phyloP scores from a whole-genome alignment of 768 basidiomycete genomes.

The Tulasnella sp. region DNA sequence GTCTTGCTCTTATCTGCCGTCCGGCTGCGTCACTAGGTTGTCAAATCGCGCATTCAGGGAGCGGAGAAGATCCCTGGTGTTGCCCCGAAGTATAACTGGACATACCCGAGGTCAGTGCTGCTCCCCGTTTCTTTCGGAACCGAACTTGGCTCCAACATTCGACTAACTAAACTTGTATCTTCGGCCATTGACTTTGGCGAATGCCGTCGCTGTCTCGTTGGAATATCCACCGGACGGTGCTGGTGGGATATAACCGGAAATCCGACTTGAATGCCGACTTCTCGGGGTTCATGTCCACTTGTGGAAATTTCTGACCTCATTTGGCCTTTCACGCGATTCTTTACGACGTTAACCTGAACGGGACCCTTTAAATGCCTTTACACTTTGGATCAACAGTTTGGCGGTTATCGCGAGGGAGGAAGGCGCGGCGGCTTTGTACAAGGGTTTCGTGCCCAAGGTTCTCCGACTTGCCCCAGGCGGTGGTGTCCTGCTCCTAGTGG shows the following conservation, averaged over 20 bases:
- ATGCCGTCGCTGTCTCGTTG: not conserved
- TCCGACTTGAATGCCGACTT: not conserved
- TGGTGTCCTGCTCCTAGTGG: slow-evolving; percentile 87
- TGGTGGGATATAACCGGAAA: not conserved
- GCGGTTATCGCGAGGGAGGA: slow-evolving; percentile 77
- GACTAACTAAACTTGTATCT: not conserved
- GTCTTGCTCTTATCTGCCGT: slow-evolving; percentile 11
- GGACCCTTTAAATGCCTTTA: not conserved
- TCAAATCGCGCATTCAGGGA: slow-evolving; percentile 92
- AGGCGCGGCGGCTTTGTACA: slow-evolving; percentile 76
- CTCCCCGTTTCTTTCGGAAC: not conserved
- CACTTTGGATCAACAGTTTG: slow-evolving; percentile 29
- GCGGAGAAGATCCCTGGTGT: slow-evolving; percentile 49
- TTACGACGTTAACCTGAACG: not conserved
- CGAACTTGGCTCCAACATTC: not conserved
- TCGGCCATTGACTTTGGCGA: not conserved
- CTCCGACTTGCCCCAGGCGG: slow-evolving; percentile 91
- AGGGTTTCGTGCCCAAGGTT: slow-evolving; percentile 93
- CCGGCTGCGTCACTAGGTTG: slow-evolving; percentile 44
- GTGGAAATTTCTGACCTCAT: not conserved
- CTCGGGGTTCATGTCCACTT: not conserved
- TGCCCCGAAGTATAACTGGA: slow-evolving; percentile 87
- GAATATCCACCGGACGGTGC: not conserved
- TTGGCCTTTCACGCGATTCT: not conserved
- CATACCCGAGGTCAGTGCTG: slow-evolving; percentile 65